Conservation (phyloP, 2,329 filamentous ascomycete genomes). For the Ascochyta koolunga region DNA sequence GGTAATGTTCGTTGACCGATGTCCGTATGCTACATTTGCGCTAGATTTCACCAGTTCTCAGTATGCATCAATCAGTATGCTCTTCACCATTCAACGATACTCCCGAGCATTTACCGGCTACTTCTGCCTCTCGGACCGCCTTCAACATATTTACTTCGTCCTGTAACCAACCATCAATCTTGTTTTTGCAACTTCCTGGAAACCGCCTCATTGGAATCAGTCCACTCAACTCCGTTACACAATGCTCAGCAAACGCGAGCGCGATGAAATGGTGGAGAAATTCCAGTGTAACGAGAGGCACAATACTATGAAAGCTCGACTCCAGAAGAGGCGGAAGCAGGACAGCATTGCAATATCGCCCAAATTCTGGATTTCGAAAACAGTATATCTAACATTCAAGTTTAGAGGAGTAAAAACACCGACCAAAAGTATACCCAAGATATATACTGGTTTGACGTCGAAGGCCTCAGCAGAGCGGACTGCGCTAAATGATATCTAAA, state of each 20-base stretch:
- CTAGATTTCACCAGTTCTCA: neutral
- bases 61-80: neutral
- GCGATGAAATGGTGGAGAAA: neutral
- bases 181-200: neutral
- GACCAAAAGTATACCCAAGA: neutral
- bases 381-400: neutral
- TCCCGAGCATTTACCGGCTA: neutral
- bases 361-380: neutral
- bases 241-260: neutral
- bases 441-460: conserved; percentile 1
- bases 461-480: neutral
- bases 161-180: neutral
- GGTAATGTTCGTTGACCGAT: too few relatives aligned
- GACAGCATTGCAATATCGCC: neutral
- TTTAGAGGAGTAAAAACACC: neutral
- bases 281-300: too few relatives aligned
- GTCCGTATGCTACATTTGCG: too few relatives aligned
- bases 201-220: too few relatives aligned
- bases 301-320: too few relatives aligned
- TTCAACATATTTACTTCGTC: too few relatives aligned
- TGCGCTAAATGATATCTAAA: conserved; percentile 1
- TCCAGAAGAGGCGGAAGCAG: neutral
- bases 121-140: neutral
- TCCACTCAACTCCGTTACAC: too few relatives aligned
- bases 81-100: neutral